phyloP scores from a whole-genome alignment of 345 rosid species.

The Gossypium australe region DNA sequence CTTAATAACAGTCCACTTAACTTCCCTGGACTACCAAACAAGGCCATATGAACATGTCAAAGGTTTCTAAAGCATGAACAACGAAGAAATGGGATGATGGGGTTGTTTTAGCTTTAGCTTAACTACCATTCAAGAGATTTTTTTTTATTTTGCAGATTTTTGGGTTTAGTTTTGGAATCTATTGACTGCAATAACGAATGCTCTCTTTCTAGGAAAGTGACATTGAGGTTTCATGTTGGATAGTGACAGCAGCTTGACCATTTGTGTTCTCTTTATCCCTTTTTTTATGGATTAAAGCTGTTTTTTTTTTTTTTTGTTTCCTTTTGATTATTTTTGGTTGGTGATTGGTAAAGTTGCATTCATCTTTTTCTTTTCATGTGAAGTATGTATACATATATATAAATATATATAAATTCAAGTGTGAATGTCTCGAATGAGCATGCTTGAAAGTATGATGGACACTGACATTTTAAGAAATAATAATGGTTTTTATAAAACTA shows the following conservation, averaged over 20 bases:
- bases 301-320: not conserved
- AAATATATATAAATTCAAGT: no score
- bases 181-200: not conserved
- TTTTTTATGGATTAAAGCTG: not conserved
- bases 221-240: not conserved
- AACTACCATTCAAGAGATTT: not conserved
- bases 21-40: slow-evolving; percentile 73
- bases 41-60: slow-evolving; percentile 38
- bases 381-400: not conserved
- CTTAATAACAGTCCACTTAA: slow-evolving; percentile 58
- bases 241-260: not conserved
- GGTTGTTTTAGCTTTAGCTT: not conserved
- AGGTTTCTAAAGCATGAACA: not conserved
- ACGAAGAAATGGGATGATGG: not conserved
- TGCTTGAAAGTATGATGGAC: no score
- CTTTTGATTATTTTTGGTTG: not conserved
- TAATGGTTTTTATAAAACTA: no score
- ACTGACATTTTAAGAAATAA: no score
- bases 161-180: not conserved
- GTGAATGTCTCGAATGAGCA: no score
- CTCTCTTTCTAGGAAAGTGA: slow-evolving; percentile 3
- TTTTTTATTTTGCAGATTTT: slow-evolving; percentile 1
- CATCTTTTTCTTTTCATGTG: not conserved
- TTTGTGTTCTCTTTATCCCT: not conserved
- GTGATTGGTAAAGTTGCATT: not conserved